phyloP scores from a whole-genome alignment of 345 rosid genomes.

The Melastoma malabathricum region DNA sequence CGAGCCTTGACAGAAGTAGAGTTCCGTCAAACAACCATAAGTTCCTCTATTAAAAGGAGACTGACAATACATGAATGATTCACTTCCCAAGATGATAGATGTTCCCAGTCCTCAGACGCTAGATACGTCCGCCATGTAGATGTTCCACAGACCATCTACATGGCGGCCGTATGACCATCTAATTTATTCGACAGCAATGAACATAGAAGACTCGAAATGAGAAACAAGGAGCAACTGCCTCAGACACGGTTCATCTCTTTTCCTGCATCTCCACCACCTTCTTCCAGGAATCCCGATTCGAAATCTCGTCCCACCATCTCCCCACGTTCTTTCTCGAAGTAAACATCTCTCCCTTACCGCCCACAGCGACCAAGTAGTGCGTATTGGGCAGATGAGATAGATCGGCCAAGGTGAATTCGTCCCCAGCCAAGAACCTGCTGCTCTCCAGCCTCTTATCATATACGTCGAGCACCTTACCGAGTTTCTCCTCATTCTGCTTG shows the following conservation, averaged over 20 bases:
- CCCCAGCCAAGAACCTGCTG: conserved; percentile 51
- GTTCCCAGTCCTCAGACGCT: too few species aligned
- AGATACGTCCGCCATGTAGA: too few species aligned
- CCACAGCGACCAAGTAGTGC: conserved; percentile 25
- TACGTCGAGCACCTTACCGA: conserved; percentile 42
- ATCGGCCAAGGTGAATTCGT: conserved; percentile 60
- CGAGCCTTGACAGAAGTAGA: too few species aligned
- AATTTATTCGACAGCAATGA: too few species aligned
- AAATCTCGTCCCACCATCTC: conserved; percentile 68
- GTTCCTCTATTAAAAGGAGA: too few species aligned
- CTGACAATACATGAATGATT: too few species aligned
- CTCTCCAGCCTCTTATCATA: conserved; percentile 42
- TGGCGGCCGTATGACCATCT: too few species aligned
- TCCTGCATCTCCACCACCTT: conserved; percentile 46
- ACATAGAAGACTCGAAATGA: too few species aligned
- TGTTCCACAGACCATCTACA: too few species aligned
- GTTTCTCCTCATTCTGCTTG: conserved; percentile 35
- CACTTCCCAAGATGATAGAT: too few species aligned
- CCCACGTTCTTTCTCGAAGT: conserved; percentile 43
- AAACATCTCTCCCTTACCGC: conserved; percentile 29
- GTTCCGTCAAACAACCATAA: too few species aligned
- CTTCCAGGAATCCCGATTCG: conserved; percentile 59
- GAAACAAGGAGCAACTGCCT: too few species aligned
- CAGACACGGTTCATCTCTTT: neutral
- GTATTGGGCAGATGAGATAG: conserved; percentile 55